Percentiles rank a stretch among this genome's conserved stretches.
phyloP scores from a whole-genome alignment of 176 grass and related monocot species.

The Ensete glaucum region DNA sequence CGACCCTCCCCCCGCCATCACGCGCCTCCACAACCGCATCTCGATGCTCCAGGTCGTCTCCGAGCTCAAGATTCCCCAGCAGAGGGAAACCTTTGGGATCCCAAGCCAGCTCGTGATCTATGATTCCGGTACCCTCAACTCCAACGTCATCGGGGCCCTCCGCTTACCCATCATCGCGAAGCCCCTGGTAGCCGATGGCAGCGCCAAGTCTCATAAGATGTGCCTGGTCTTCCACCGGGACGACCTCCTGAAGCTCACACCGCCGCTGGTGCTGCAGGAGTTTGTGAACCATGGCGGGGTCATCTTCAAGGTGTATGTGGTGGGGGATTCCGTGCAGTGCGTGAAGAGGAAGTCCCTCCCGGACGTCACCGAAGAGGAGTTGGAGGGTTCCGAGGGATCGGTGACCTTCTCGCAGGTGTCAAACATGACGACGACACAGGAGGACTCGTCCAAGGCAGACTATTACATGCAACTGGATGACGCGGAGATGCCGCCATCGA shows the following conservation, averaged over 20 bases:
- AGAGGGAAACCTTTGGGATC: constrained; percentile 59
- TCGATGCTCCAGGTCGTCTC: constrained; percentile 52
- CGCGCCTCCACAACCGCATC: constrained; percentile 40
- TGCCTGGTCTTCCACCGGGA: too few species aligned
- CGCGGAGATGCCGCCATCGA: constrained; percentile 42
- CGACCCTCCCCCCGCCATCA: constrained; percentile 59
- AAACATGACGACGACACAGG: too few species aligned
- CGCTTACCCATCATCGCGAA: constrained; percentile 52
- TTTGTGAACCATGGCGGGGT: too few species aligned
- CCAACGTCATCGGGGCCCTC: constrained; percentile 56
- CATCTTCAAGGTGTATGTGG: too few species aligned
- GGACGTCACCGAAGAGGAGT: constrained; percentile 47
- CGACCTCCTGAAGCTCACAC: too few species aligned
- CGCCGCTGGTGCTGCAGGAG: too few species aligned
- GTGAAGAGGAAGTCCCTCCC: constrained; percentile 34
- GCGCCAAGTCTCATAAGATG: too few species aligned
- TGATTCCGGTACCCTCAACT: constrained; percentile 56
- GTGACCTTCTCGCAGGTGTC: too few species aligned
- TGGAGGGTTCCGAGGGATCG: background rate
- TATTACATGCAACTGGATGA: constrained; percentile 29
- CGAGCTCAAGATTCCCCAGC: constrained; percentile 44
- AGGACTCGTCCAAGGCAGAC: too few species aligned
- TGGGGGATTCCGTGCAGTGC: too few species aligned
- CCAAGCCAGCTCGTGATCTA: constrained; percentile 82
- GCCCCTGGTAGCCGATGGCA: too few species aligned